Evolutionary conservation across 2,329 filamentous ascomycete genomes (phyloP).

Genomic region (Aspergillus jensenii): DNA sequence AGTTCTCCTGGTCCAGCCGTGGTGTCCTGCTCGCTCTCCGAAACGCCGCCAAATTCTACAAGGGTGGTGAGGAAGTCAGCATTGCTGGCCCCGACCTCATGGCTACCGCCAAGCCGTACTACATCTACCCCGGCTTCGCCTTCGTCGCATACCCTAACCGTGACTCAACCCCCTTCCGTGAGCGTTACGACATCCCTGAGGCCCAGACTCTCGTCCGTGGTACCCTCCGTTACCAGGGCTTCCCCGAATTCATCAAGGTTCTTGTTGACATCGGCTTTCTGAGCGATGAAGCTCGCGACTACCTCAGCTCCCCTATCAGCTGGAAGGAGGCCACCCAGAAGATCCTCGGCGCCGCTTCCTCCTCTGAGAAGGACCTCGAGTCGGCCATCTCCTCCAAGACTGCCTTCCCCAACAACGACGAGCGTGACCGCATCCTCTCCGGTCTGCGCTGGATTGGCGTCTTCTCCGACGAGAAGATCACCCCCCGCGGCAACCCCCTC

Average conservation of each 20-base stretch:
- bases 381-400: constrained; percentile 74
- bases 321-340: constrained; percentile 86
- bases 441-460: constrained; percentile 71
- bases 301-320: constrained; percentile 65
- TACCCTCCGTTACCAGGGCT: constrained; percentile 17
- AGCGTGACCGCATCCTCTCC: constrained; percentile 68
- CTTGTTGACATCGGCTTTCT: constrained; percentile 92
- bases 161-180: constrained; percentile 81
- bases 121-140: constrained; percentile 82
- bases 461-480: constrained; percentile 69
- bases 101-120: constrained; percentile 84
- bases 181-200: constrained; percentile 90
- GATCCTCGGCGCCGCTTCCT: constrained; percentile 69
- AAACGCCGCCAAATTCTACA: constrained; percentile 80
- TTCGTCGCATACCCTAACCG: constrained; percentile 94
- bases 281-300: constrained; percentile 64
- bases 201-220: constrained; percentile 76
- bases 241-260: constrained; percentile 78
- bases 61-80: constrained; percentile 73
- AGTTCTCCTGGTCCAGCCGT: constrained; percentile 78
- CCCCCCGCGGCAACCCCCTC: constrained; percentile 73
- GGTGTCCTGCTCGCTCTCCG: constrained; percentile 84
- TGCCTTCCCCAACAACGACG: constrained; percentile 65
- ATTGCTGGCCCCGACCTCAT: constrained; percentile 71
- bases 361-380: constrained; percentile 67